Evolutionary conservation across 371 early-diverging fungal genomes (phyloP).

Genomic region (Fennellomyces sp.): DNA sequence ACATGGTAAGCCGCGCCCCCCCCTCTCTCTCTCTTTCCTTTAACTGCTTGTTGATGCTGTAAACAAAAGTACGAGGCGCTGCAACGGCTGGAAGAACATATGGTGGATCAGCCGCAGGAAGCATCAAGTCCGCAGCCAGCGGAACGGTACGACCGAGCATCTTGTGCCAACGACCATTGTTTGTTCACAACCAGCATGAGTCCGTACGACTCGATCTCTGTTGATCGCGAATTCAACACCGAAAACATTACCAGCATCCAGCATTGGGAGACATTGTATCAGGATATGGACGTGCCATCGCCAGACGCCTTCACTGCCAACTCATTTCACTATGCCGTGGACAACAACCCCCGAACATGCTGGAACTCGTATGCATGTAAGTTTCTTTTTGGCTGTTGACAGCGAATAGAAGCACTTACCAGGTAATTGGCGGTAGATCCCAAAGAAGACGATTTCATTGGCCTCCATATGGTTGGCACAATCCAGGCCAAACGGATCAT

Average conservation of each 20-base stretch:
- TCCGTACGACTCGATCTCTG: constrained; percentile 26
- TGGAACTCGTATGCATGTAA: constrained; percentile 54
- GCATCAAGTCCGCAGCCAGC: constrained; percentile 8
- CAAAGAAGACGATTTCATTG: constrained; percentile 45
- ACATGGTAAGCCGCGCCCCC: neutral
- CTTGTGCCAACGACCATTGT: constrained; percentile 59
- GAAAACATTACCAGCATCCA: constrained; percentile 39
- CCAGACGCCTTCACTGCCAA: constrained; percentile 39
- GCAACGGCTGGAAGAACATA: constrained; percentile 15
- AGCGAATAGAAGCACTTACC: neutral
- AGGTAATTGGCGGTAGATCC: constrained; percentile 27
- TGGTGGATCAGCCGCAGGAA: constrained; percentile 8
- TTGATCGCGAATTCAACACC: constrained; percentile 23
- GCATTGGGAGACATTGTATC: constrained; percentile 36
- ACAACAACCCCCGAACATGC: constrained; percentile 55
- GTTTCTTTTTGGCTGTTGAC: neutral
- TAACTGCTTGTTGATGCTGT: too few species aligned
- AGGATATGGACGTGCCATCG: constrained; percentile 28
- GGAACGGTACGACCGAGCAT: constrained; percentile 19
- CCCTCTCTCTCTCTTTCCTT: too few species aligned
- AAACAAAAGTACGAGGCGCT: constrained; percentile 31
- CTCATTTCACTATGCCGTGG: constrained; percentile 62
- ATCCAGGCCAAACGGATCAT: constrained; percentile 33
- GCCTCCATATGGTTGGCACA: constrained; percentile 50
- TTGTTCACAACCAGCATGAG: constrained; percentile 59